Conservation (phyloP, 177 flowering plant species). For the Vitis hybrid region DNA sequence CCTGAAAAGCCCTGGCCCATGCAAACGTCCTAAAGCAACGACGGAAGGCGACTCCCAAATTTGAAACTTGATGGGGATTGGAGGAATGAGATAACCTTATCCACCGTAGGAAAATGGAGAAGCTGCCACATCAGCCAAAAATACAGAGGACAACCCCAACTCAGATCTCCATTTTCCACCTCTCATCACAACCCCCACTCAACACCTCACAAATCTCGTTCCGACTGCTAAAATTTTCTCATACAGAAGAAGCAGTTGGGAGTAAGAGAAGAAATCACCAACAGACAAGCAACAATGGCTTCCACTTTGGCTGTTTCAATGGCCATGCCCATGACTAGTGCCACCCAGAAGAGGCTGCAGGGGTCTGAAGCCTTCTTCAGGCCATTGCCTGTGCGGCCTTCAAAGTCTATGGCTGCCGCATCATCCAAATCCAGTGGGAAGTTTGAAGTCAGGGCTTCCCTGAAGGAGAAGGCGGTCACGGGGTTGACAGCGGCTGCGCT, state of each 20-base stretch:
- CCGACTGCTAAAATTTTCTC: not conserved
- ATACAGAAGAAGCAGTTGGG: not conserved
- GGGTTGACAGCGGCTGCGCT: conserved; percentile 67
- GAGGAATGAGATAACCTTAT: conserved; percentile 60
- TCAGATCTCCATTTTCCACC: conserved; percentile 42
- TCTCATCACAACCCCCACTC: conserved; percentile 23
- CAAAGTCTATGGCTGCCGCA: conserved; percentile 19
- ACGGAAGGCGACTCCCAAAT: not conserved
- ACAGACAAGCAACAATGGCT: conserved; percentile 40
- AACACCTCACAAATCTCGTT: conserved; percentile 3
- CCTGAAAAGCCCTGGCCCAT: not conserved
- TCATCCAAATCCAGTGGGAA: conserved; percentile 23
- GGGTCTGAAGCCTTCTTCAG: conserved; percentile 46
- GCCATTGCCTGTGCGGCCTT: conserved; percentile 46
- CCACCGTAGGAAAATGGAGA: conserved; percentile 39
- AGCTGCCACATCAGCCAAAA: conserved; percentile 46
- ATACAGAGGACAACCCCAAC: conserved; percentile 16
- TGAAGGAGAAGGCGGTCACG: conserved; percentile 68
- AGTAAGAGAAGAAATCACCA: not conserved
- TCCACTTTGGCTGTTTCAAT: conserved; percentile 60
- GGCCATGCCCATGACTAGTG: conserved; percentile 49
- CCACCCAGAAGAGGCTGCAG: conserved; percentile 35
- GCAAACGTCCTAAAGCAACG: not conserved
- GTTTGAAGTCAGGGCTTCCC: conserved; percentile 50
- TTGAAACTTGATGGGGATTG: conserved; percentile 28